Evolutionary conservation across 805 yeast genomes (phyloP), one percentile per base, ranked within the genome.

Genomic region (Candida methanosorbosa): DNA sequence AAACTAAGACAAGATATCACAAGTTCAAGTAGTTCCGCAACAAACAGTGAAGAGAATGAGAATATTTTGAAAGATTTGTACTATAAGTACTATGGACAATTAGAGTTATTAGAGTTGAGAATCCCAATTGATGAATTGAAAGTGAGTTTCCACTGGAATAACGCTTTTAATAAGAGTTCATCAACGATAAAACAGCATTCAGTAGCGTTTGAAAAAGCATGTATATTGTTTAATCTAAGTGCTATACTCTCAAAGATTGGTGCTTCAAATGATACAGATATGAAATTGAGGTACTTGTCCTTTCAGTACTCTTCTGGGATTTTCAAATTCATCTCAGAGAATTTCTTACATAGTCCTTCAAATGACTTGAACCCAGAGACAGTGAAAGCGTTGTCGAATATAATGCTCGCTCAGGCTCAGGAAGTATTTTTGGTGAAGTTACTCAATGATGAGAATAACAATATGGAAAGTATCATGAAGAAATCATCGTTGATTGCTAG

Each of bases 291-390:
- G 0, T 67, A 78, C 40, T 72, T 70, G 27, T 56, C 63, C 32
- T 72, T 81, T 47, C 85, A 85, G 40, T 78, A 76, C 38, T 76
- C 95, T 2, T 81, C 92, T 4, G 94, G 96, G 1, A 69, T 86
- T 21, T 81, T 72, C 49, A 68, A 72, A 39, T 83, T 73, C 44
- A 63, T 88, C 18, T 68, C 79, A 29, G 90, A 82, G 44, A 83
- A 81, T 56, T 90, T 90, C 56, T 60, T 87, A 31, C 92, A 88
- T 57, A 90, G 96, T 0, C 96, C 97, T 1, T 75, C 87, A 4
- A 63, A 68, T 5, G 98, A 90, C 56, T 61, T 88, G 33, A 65
- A 70, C 39, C 81, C 81, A 23, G 74, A 79, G 17, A 76, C 85
- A 1, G 73, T 84, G 9, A 66, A 68, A 28, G 78, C 84, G 24